Percentiles rank a stretch among this genome's conserved stretches.
Conservation (phyloP, 2,329 filamentous ascomycete species). For the Cytospora paraplurivora region DNA sequence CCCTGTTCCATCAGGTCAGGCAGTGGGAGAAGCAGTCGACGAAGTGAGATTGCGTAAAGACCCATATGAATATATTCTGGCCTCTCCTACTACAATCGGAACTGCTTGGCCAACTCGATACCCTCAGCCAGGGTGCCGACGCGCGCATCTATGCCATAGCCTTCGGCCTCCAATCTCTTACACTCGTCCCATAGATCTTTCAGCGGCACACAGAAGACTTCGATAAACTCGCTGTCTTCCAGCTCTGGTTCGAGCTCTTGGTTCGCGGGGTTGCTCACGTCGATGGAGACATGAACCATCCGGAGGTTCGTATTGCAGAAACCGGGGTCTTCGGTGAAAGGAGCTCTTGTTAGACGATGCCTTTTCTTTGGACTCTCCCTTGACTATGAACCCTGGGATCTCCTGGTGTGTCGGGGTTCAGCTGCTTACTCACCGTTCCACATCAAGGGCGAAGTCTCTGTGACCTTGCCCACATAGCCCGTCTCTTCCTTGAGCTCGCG, state of each 20-base stretch:
- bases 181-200: slow-evolving; percentile 66
- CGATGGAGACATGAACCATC: slow-evolving; percentile 73
- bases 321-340: slow-evolving; percentile 49
- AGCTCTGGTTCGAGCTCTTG: slow-evolving; percentile 68
- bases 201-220: slow-evolving; percentile 72
- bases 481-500: slow-evolving; percentile 69
- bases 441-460: slow-evolving; percentile 65
- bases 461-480: slow-evolving; percentile 60
- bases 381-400: neutral
- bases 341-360: neutral
- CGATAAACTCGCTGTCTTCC: slow-evolving; percentile 82
- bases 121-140: slow-evolving; percentile 79
- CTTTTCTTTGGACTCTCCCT: neutral
- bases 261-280: slow-evolving; percentile 70
- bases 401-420: neutral
- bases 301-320: slow-evolving; percentile 69
- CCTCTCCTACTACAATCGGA: slow-evolving; percentile 43
- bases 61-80: neutral
- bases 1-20: slow-evolving; percentile 40
- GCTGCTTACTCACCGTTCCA: slow-evolving; percentile 52
- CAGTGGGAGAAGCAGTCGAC: slow-evolving; percentile 47
- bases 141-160: slow-evolving; percentile 77
- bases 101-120: slow-evolving; percentile 68
- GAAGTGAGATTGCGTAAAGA: slow-evolving; percentile 1
- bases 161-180: slow-evolving; percentile 66